A percentile compares a stretch with the other conserved stretches of the same genome.
Conservation (phyloP, 83 land plant genomes). For the Thuja plicata region DNA sequence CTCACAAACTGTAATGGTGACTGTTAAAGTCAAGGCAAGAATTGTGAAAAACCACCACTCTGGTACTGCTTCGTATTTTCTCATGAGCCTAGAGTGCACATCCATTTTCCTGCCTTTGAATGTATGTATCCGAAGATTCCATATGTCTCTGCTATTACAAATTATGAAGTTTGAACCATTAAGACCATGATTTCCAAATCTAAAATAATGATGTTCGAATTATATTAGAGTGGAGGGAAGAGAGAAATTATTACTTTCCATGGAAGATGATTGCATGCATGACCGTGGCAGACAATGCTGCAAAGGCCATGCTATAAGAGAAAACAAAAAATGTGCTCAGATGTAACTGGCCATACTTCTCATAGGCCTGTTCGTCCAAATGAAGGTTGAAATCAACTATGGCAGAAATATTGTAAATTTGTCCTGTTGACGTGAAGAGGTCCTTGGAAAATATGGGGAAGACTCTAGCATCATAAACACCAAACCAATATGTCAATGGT, state of each 20-base stretch:
- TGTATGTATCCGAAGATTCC: constrained; percentile 59
- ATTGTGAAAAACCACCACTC: constrained; percentile 74
- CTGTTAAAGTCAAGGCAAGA: constrained; percentile 41
- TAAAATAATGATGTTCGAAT: not conserved
- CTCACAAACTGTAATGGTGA: constrained; percentile 57
- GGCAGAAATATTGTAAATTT: constrained; percentile 51
- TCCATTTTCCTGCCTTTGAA: constrained; percentile 57
- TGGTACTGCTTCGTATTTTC: constrained; percentile 61
- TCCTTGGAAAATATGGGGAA: constrained; percentile 81
- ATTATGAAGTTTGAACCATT: not conserved
- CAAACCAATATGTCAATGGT: constrained; percentile 61
- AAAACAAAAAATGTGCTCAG: constrained; percentile 72
- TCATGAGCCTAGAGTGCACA: constrained; percentile 77
- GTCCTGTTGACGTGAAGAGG: constrained; percentile 55
- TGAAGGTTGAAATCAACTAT: constrained; percentile 59
- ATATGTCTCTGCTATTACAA: constrained; percentile 49
- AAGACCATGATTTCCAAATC: not conserved
- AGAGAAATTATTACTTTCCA: constrained; percentile 50
- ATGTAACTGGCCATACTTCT: constrained; percentile 52
- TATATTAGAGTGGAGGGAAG: not conserved
- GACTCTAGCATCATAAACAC: constrained; percentile 73
- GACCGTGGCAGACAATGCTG: constrained; percentile 66
- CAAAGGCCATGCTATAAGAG: constrained; percentile 83
- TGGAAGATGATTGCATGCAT: constrained; percentile 68
- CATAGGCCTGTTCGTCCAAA: constrained; percentile 53